Evolutionary conservation across 1,139 yeast genomes (phyloP), one percentile per base, ranked within the genome.

Genomic region (Candida smagusa): DNA sequence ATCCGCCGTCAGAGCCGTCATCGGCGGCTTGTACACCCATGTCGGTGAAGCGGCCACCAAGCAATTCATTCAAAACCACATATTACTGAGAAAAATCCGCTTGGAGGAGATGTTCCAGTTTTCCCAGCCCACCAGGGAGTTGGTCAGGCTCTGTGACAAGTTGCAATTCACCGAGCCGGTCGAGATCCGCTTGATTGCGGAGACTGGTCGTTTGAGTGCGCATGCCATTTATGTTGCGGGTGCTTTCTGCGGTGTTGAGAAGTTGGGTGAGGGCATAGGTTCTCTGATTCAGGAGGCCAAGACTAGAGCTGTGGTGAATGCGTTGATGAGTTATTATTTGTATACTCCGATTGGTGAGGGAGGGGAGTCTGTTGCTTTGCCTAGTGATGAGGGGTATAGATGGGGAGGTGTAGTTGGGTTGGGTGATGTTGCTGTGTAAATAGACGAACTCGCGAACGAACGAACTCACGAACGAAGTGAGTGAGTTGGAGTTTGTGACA

Each of bases 201-300:
- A 92, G 63, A 84, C 96, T 22, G 99, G 99, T 59, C 78, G 98
- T 61, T 69, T 73, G 52, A 80, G 96, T 3, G 77, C 79, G 42
- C 80, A 87, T 40, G 96, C 98, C 21, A 83, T 89, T 31, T 92
- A 78, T 53, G 86, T 90, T 12, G 95, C 92, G 26, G 97, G 97
- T 37, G 95, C 88, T 1, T 92, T 89, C 61, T 74, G 84, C 40
- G 97, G 97, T 26, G 72, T 73, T 16, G 80, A 81, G 44, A 84
- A 88, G 62, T 71, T 92, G 41, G 97, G 97, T 37, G 97, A 92
- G 64, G 97, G 97, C 32, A 89, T 85, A 53, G 99, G 97, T 34
- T 72, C 94, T n/a, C 85, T 95, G 32, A 69, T 92, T 50, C 78
- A 76, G 48, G 98, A 92, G 65, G 97, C 97, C 31, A 86, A 89